Percentiles rank a stretch among this genome's conserved stretches.
Evolutionary conservation across 2,329 filamentous ascomycete species (phyloP).

Genomic region (Colletotrichum sp.): DNA sequence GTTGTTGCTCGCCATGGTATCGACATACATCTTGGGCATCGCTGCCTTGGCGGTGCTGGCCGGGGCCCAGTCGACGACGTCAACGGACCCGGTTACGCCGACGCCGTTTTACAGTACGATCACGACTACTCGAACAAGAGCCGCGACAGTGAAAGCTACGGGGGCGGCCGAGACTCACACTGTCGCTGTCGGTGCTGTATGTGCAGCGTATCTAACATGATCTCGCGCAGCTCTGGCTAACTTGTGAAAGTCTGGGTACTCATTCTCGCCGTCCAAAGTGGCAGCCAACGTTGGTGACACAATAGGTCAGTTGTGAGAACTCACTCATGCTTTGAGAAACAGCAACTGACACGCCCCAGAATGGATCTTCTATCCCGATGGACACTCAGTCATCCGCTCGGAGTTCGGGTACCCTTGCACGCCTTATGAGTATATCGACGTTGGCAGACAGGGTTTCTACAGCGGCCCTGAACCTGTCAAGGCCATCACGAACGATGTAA

Average conservation of each 20-base stretch:
- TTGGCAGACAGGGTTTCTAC: constrained; percentile 57
- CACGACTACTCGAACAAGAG: background rate
- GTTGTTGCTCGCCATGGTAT: background rate
- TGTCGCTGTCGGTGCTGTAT: constrained; percentile 19
- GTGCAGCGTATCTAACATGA: background rate
- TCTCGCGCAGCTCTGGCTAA: background rate
- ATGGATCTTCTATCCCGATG: constrained; percentile 67
- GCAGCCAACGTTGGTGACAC: constrained; percentile 49
- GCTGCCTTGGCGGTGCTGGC: background rate
- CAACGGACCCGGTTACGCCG: background rate
- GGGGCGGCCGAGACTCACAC: constrained; percentile 3
- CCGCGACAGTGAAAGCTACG: background rate
- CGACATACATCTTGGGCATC: background rate
- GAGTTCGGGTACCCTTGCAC: constrained; percentile 66
- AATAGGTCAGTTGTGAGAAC: constrained; percentile 39
- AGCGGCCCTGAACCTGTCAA: constrained; percentile 53
- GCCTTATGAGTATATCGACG: constrained; percentile 59
- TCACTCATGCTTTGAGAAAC: background rate
- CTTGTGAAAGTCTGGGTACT: constrained; percentile 28
- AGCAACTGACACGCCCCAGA: constrained; percentile 32
- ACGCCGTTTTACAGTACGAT: background rate
- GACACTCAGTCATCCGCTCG: constrained; percentile 68
- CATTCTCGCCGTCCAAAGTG: constrained; percentile 33
- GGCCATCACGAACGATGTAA: constrained; percentile 50
- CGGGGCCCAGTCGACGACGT: background rate